phyloP scores from a whole-genome alignment of 176 grass and related monocot species.

The Stipa capillata region DNA sequence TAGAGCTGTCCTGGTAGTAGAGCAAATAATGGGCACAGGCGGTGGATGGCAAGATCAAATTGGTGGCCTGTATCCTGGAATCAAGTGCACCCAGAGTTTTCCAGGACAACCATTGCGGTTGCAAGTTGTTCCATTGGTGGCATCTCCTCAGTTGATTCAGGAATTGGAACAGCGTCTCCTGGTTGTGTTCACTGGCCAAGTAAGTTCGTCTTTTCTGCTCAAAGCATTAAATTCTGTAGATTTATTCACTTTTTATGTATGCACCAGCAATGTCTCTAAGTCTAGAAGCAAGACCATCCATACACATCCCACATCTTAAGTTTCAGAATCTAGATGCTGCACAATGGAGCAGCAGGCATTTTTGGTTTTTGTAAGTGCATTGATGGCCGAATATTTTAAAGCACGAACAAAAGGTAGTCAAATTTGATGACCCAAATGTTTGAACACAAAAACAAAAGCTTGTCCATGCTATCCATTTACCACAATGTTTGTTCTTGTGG shows the following conservation, averaged over 20 bases:
- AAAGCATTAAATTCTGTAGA: background rate
- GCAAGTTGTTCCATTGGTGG: slow-evolving; percentile 48
- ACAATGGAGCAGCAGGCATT: background rate
- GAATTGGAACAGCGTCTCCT: slow-evolving; percentile 69
- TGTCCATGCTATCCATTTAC: background rate
- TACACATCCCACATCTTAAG: background rate
- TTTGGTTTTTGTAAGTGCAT: too few species aligned
- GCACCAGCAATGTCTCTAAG: background rate
- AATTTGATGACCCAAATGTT: too few species aligned
- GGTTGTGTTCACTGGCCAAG: slow-evolving; percentile 93
- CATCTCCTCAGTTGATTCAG: slow-evolving; percentile 33
- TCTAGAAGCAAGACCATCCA: background rate
- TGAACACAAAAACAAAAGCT: too few species aligned
- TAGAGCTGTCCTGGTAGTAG: slow-evolving; percentile 70
- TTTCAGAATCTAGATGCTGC: background rate
- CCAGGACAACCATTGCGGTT: slow-evolving; percentile 68
- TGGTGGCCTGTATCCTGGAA: slow-evolving; percentile 79
- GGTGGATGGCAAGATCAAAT: slow-evolving; percentile 99
- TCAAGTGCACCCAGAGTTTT: slow-evolving; percentile 84
- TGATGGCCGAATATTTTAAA: background rate
- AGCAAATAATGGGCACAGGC: slow-evolving; percentile 93
- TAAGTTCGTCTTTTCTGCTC: slow-evolving; percentile 34
- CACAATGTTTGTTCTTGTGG: background rate
- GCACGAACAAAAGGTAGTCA: background rate
- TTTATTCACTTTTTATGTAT: background rate